phyloP scores from a whole-genome alignment of 257 asterid genomes.

The Rhazya stricta region DNA sequence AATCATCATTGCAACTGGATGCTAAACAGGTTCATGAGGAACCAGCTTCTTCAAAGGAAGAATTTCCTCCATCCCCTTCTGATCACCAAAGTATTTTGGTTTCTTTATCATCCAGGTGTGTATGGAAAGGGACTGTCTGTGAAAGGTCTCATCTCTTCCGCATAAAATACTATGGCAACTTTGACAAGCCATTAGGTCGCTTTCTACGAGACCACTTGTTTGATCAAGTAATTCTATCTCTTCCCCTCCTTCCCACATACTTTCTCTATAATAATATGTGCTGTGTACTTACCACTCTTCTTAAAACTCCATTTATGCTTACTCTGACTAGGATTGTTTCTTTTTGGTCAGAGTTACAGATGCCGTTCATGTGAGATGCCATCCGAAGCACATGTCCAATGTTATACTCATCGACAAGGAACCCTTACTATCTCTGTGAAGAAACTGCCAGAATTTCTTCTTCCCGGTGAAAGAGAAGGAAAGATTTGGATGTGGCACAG shows the following conservation, averaged over 20 bases:
- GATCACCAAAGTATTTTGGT: constrained; percentile 93
- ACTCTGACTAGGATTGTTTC: constrained; percentile 18
- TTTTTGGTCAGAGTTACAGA: constrained; percentile 55
- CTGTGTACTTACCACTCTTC: constrained; percentile 5
- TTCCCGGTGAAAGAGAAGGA: constrained; percentile 82
- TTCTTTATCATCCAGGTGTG: constrained; percentile 82
- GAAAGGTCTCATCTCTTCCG: constrained; percentile 89
- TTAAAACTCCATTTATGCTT: not conserved
- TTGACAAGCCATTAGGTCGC: constrained; percentile 94
- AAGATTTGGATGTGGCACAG: constrained; percentile 99
- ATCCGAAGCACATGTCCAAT: constrained; percentile 91
- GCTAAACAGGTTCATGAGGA: constrained; percentile 37
- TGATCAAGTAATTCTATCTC: constrained; percentile 64
- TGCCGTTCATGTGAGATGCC: constrained; percentile 92
- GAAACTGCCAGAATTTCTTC: constrained; percentile 65
- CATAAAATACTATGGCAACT: constrained; percentile 80
- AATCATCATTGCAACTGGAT: constrained; percentile 36
- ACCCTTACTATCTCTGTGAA: constrained; percentile 90
- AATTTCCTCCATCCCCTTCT: constrained; percentile 79
- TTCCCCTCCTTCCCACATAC: not conserved
- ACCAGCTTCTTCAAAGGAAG: constrained; percentile 52
- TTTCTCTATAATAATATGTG: not conserved
- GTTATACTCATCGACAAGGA: constrained; percentile 96
- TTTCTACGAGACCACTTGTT: constrained; percentile 84
- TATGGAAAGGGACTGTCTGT: constrained; percentile 95